phyloP scores from a whole-genome alignment of 192 early-diverging fungal genomes.

The Umbelopsis ramanniana region DNA sequence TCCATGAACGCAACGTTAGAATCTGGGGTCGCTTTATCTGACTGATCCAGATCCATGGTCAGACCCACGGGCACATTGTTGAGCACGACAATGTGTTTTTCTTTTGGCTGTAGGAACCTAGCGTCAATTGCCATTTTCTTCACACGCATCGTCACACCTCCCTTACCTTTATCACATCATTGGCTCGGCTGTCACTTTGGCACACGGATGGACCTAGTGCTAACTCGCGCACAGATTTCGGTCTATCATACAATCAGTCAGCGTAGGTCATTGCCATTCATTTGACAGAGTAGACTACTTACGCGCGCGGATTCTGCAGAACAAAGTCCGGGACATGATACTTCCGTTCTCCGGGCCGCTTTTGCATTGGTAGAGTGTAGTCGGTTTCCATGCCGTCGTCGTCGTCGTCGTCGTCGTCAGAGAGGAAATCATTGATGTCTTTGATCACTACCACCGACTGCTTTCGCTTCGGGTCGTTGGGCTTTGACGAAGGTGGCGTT shows the following conservation, averaged over 20 bases:
- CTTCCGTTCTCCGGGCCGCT: slow-evolving; percentile 28
- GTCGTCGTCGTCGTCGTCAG: slow-evolving; percentile 26
- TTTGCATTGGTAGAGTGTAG: slow-evolving; percentile 30
- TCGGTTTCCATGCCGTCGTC: slow-evolving; percentile 21
- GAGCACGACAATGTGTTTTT: slow-evolving; percentile 2
- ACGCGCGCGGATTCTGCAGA: slow-evolving; percentile 7
- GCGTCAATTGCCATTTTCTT: neutral
- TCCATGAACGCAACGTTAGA: neutral
- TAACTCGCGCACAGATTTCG: neutral
- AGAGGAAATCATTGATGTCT: slow-evolving; percentile 28
- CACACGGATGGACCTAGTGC: neutral
- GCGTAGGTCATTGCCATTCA: too few relatives aligned
- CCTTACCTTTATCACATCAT: too few relatives aligned
- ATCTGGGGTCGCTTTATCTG: neutral
- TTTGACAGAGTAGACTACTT: neutral
- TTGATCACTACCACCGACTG: slow-evolving; percentile 8
- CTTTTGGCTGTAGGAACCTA: neutral
- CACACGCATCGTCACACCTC: too few relatives aligned
- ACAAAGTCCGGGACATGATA: slow-evolving; percentile 42
- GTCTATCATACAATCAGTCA: too few relatives aligned
- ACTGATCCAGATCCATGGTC: neutral
- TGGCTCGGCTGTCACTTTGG: too few relatives aligned
- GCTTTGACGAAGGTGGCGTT: neutral
- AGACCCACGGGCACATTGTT: neutral
- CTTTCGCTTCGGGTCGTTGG: neutral